A percentile compares a stretch with the other conserved stretches of the same genome.
Evolutionary conservation across 768 basidiomycete genomes (phyloP).

Genomic region (Ephemerocybe angulata): DNA sequence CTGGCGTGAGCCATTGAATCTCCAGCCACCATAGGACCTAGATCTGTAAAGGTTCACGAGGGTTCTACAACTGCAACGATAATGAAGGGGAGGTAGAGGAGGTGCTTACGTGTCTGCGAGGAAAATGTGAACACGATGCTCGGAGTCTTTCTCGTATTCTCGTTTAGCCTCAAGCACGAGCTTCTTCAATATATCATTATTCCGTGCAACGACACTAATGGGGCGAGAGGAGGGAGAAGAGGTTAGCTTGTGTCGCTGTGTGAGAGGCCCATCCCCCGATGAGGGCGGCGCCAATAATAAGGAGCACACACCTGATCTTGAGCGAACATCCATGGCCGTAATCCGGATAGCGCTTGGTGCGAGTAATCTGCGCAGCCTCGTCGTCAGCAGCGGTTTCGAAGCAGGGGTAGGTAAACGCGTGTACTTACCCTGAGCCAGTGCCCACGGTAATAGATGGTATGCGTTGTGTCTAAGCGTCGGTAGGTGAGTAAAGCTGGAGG

Average conservation of each 20-base stretch:
- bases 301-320: constrained; percentile 64
- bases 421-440: constrained; percentile 76
- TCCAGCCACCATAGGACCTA: constrained; percentile 74
- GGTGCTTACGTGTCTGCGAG: constrained; percentile 78
- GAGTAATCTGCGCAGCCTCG: constrained; percentile 56
- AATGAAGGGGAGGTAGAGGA: constrained; percentile 10
- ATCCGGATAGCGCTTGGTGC: constrained; percentile 72
- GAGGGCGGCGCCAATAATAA: not conserved
- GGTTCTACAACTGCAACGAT: not conserved
- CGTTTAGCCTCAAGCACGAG: constrained; percentile 84
- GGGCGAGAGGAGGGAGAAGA: not conserved
- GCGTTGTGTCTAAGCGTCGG: constrained; percentile 62
- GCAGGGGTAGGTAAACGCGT: constrained; percentile 11
- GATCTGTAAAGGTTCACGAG: constrained; percentile 10
- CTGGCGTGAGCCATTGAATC: constrained; percentile 85
- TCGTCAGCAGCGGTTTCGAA: constrained; percentile 17
- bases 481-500: constrained; percentile 8
- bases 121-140: constrained; percentile 86
- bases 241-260: not conserved
- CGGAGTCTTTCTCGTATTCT: constrained; percentile 88
- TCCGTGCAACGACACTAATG: constrained; percentile 78
- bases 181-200: constrained; percentile 83
- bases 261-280: constrained; percentile 1
- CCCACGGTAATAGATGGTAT: constrained; percentile 86
- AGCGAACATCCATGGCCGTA: constrained; percentile 70